Evolutionary conservation across 2,329 filamentous ascomycete genomes (phyloP), one percentile per base, ranked within the genome.

Genomic region (Epichloe glyceriae): DNA sequence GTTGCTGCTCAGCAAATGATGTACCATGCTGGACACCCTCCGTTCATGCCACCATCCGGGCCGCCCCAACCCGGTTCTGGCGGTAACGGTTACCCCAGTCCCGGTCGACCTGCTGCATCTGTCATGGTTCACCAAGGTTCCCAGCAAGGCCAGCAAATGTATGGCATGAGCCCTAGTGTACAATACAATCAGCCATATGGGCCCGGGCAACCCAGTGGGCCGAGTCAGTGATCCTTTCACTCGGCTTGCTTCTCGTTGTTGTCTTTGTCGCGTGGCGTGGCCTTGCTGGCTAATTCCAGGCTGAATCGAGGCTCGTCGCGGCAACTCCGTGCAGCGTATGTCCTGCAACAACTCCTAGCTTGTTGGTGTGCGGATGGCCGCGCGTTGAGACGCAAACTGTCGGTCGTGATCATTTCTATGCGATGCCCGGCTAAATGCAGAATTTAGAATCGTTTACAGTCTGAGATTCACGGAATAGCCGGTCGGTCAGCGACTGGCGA

Each of bases 61-160:
- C 74, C 75, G 17, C 78, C 76, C 30, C 79, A 80, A 57, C 67
- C 71, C 8, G 76, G 81, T 50, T 80, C 84, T 19, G 86, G 79
- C 42, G 75, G 79, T 7, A 86, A 83, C 58, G 88, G 88, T 15
- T 95, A 87, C 62, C 86, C 88, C n/a, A 96, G 91, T 63, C 91
- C 91, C 1, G 83, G 88, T 51, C 80, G 89, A 46, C 82, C 83
- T 30, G 65, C 73, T 19, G 88, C 93, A 12, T 84, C 88, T 2
- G 88, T 94, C 83, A 97, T 97, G 91, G 86, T 84, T 61, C 90
- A 90, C 57, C 88, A 95, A 69, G 88, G 88, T 50, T 96, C 90
- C 30, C 91, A 96, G 62, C 90, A 95, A 65, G 89, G 90, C 40
- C 88, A 94, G 63, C 81, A 72, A 60, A 80, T 73, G 70, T 90